Evolutionary conservation across 1,284 basidiomycete species (phyloP), one percentile per base, ranked within the genome.

Genomic region (Paramarasmius palmivorus): DNA sequence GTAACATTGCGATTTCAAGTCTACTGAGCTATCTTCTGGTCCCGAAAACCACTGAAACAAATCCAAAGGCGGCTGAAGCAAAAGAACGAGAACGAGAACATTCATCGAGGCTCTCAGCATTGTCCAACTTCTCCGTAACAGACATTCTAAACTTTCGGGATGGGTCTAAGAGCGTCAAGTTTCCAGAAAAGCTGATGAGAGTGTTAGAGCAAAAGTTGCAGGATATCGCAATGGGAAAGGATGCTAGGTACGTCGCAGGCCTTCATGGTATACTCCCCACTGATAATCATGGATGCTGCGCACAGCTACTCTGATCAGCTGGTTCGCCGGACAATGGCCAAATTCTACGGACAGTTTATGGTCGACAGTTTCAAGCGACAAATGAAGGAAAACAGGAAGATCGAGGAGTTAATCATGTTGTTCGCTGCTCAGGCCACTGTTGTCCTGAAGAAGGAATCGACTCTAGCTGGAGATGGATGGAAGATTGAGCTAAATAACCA

Each of bases 321-420:
- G 25, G 88, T 93, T 26, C 84, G 95, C 38, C 79, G 92, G 45
- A 93, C 92, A 1, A 89, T 95, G 77, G 94, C 89, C 48, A 86
- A 90, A 26, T 97, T 96, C 70, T 97, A 95, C 68, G 89, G 89
- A 4, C 90, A 91, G 59, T 92, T 93, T 69, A 88, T 88, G 65
- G 86, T 92, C 56, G 88, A 92, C 47, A 79, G 76, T 29, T 95
- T 95, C 74, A 85, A 90, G 57, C 81, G 84, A 39, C 92, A 95
- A 64, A 88, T 98, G 83, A 93, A 94, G 68, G 95, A 98, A 69
- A 95, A 94, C 64, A 82, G 97, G 45, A 97, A 96, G 74, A 91
- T 98, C 50, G 97, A 99, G 71, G 95, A 98, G 60, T 85, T 99
- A 55, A 96, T 99, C 57, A 79, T 99, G 49, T 90, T 92, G 78